Conservation (phyloP, 768 basidiomycete genomes). For the Lactarius indigo region DNA sequence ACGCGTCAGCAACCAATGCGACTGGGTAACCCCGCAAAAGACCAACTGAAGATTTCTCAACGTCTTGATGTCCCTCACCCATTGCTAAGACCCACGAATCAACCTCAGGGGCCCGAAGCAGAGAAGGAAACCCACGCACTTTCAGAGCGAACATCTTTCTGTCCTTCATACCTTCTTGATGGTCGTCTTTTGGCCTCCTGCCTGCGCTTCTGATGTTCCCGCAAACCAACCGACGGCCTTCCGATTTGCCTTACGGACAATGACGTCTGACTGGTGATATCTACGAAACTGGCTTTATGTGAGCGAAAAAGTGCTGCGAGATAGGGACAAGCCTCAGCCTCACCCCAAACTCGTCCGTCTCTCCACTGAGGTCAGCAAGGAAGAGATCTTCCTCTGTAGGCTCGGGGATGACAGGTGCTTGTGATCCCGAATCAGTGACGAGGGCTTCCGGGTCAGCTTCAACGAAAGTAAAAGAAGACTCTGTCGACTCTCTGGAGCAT, state of each 20-base stretch:
- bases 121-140: constrained; percentile 26
- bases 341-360: constrained; percentile 24
- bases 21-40: not conserved
- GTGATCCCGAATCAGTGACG: not conserved
- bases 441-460: not conserved
- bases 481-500: not conserved
- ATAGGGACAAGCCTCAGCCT: not conserved
- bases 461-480: constrained; percentile 12
- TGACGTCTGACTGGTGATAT: constrained; percentile 50
- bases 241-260: constrained; percentile 32
- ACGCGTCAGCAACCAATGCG: not conserved
- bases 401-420: not conserved
- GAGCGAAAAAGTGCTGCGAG: not conserved
- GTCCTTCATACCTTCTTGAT: constrained; percentile 46
- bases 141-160: constrained; percentile 33
- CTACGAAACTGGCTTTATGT: constrained; percentile 39
- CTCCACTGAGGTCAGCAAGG: constrained; percentile 10
- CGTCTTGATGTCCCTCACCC: constrained; percentile 48
- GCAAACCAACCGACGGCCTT: constrained; percentile 44
- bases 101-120: not conserved
- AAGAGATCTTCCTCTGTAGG: constrained; percentile 24
- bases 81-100: constrained; percentile 34
- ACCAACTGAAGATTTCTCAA: constrained; percentile 50
- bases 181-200: constrained; percentile 39
- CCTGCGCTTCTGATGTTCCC: constrained; percentile 40